Conservation (phyloP, 192 early-diverging fungal species). For the Thamnidium elegans region DNA sequence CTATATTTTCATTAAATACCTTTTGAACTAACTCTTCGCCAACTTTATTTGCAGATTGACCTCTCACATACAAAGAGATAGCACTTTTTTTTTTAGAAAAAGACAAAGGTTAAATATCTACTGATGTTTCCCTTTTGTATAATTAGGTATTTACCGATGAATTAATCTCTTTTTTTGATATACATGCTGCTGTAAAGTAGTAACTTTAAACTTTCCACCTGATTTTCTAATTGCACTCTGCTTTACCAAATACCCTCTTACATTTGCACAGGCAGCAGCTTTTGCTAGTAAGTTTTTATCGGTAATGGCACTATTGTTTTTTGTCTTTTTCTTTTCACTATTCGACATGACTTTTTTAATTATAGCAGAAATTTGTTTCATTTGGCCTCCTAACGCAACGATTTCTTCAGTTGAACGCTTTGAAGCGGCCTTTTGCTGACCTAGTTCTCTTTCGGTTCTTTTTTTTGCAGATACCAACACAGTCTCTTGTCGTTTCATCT, state of each 20-base stretch:
- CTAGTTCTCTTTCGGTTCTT: slow-evolving; percentile 10
- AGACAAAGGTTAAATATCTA: no score
- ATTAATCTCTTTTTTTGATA: slow-evolving; percentile 14
- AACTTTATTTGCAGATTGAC: neutral
- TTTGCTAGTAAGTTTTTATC: slow-evolving; percentile 17
- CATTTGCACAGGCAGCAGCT: slow-evolving; percentile 17
- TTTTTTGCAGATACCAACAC: slow-evolving; percentile 10
- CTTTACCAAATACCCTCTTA: slow-evolving; percentile 13
- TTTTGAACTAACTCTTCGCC: slow-evolving; percentile 11
- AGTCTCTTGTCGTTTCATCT: slow-evolving; percentile 13
- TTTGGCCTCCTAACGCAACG: neutral
- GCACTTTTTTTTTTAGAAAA: neutral
- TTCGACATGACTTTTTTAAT: slow-evolving; percentile 6
- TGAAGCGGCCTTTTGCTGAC: slow-evolving; percentile 4
- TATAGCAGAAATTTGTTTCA: slow-evolving; percentile 11
- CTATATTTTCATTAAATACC: slow-evolving; percentile 4
- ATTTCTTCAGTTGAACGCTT: slow-evolving; percentile 16
- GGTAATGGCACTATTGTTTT: neutral
- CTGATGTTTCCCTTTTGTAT: no score
- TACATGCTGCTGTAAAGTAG: slow-evolving; percentile 18
- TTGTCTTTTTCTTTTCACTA: neutral
- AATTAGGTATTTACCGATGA: slow-evolving; percentile 4
- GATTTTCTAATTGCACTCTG: slow-evolving; percentile 5
- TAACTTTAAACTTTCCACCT: slow-evolving; percentile 5
- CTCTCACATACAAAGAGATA: neutral